A percentile compares a stretch with the other conserved stretches of the same genome.
phyloP scores from a whole-genome alignment of 2,329 filamentous ascomycete species.

The Alternaria sp. region DNA sequence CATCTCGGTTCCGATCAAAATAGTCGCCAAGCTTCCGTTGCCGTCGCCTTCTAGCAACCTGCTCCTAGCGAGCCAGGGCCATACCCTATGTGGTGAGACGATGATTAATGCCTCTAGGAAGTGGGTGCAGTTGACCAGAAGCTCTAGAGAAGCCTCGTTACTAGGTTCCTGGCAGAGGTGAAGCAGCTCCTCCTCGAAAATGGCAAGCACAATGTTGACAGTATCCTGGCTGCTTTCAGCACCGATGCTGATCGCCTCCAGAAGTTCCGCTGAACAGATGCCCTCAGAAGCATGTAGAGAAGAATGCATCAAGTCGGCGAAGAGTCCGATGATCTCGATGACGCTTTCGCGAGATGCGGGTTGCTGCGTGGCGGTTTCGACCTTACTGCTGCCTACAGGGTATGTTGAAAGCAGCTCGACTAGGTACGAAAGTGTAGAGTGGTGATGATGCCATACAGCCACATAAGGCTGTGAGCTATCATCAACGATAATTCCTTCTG shows the following conservation, averaged over 20 bases:
- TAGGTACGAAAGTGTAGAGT: slow-evolving; percentile 80
- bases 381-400: slow-evolving; percentile 60
- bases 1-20: slow-evolving; percentile 84
- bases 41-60: slow-evolving; percentile 78
- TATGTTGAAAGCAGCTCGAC: slow-evolving; percentile 77
- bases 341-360: slow-evolving; percentile 66
- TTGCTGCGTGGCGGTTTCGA: slow-evolving; percentile 55
- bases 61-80: slow-evolving; percentile 86
- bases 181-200: slow-evolving; percentile 74
- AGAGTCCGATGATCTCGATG: slow-evolving; percentile 74
- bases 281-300: slow-evolving; percentile 39
- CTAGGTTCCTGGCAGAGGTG: slow-evolving; percentile 60
- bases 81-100: slow-evolving; percentile 80
- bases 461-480: slow-evolving; percentile 75
- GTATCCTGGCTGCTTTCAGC: slow-evolving; percentile 70
- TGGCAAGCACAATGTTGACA: slow-evolving; percentile 79
- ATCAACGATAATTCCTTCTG: slow-evolving; percentile 74
- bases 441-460: slow-evolving; percentile 74
- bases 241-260: slow-evolving; percentile 42
- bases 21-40: slow-evolving; percentile 74
- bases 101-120: slow-evolving; percentile 77
- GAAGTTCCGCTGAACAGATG: slow-evolving; percentile 35
- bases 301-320: slow-evolving; percentile 70
- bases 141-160: slow-evolving; percentile 66
- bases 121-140: slow-evolving; percentile 77